A percentile compares a stretch with the other conserved stretches of the same genome.
These are phyloP conservation scores for Bullera alba DNA, from an alignment of 768 basidiomycete genomes.

Conservation along the genomic window DNA sequence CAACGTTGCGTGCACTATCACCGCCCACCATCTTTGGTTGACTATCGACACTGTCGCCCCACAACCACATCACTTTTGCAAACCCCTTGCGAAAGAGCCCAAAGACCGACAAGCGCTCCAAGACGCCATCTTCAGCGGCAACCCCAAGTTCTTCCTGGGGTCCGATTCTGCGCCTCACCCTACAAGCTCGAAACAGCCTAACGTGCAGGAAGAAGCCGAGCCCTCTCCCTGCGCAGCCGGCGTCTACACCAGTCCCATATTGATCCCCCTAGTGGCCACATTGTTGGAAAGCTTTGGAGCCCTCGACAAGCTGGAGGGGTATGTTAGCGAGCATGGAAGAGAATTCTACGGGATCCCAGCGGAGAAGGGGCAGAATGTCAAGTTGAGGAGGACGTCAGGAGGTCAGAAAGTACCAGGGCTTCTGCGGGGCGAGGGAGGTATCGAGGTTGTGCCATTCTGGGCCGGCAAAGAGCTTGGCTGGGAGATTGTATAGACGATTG, in stretches of 20 bases:
- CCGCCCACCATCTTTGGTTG: constrained; percentile 87
- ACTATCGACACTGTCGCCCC: constrained; percentile 97
- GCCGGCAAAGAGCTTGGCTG: constrained; percentile 72
- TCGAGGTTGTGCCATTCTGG: constrained; percentile 71
- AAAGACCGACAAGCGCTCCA: constrained; percentile 78
- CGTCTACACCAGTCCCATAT: constrained; percentile 86
- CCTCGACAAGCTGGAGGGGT: constrained; percentile 69
- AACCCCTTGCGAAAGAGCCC: constrained; percentile 94
- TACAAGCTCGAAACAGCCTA: constrained; percentile 42
- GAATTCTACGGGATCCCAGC: constrained; percentile 59
- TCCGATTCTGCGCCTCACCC: constrained; percentile 95
- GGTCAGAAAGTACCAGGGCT: constrained; percentile 43
- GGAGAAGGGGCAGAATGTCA: constrained; percentile 30
- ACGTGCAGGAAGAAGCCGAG: constrained; percentile 14
- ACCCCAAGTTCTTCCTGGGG: constrained; percentile 93
- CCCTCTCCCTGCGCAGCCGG: constrained; percentile 89
- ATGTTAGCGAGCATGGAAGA: constrained; percentile 71
- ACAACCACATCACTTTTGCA: constrained; percentile 92
- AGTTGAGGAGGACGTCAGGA: constrained; percentile 25
- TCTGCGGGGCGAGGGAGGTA: constrained; percentile 45
- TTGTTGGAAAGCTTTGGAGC: constrained; percentile 81
- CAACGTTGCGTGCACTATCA: constrained; percentile 94
- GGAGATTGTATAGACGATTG: constrained; percentile 50
- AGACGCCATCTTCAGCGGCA: constrained; percentile 66
- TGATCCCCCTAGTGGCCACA: constrained; percentile 83